Percentiles rank a stretch among this genome's conserved stretches.
Evolutionary conservation across 2,329 filamentous ascomycete genomes (phyloP).

Genomic region (Daldinia sp.): DNA sequence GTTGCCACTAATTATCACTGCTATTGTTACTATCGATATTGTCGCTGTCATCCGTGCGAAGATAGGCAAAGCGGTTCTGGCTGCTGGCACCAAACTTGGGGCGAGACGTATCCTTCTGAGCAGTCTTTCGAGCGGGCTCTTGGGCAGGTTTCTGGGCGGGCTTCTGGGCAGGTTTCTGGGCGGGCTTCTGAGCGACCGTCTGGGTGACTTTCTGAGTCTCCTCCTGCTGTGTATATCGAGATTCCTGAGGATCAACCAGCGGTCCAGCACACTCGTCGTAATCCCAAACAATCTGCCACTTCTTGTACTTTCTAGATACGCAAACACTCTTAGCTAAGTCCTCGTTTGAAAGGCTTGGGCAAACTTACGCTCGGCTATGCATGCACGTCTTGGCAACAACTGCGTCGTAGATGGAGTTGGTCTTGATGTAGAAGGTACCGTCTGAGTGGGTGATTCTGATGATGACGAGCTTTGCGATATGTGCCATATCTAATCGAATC

Average conservation of each 20-base stretch:
- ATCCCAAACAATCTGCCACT: constrained; percentile 74
- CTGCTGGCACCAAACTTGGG: not conserved
- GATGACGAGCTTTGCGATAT: constrained; percentile 81
- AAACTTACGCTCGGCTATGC: constrained; percentile 66
- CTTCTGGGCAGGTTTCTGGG: too few species aligned
- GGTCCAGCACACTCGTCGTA: constrained; percentile 76
- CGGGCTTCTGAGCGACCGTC: too few species aligned
- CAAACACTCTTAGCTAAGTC: constrained; percentile 43
- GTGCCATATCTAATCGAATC: constrained; percentile 78
- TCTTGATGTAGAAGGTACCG: constrained; percentile 72
- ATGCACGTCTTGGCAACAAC: constrained; percentile 81
- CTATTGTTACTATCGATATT: not conserved
- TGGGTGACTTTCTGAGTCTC: not conserved
- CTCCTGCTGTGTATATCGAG: not conserved
- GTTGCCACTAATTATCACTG: not conserved
- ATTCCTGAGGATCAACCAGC: constrained; percentile 50
- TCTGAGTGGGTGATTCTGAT: constrained; percentile 68
- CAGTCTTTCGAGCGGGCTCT: too few species aligned
- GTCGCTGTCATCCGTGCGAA: not conserved
- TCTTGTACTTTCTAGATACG: constrained; percentile 71
- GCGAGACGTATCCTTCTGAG: too few species aligned
- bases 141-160: too few species aligned
- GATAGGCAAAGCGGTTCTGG: not conserved
- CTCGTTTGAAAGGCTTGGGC: not conserved
- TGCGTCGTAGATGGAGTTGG: constrained; percentile 79